Conservation (phyloP, 768 basidiomycete species). For the Mycena galericulata region DNA sequence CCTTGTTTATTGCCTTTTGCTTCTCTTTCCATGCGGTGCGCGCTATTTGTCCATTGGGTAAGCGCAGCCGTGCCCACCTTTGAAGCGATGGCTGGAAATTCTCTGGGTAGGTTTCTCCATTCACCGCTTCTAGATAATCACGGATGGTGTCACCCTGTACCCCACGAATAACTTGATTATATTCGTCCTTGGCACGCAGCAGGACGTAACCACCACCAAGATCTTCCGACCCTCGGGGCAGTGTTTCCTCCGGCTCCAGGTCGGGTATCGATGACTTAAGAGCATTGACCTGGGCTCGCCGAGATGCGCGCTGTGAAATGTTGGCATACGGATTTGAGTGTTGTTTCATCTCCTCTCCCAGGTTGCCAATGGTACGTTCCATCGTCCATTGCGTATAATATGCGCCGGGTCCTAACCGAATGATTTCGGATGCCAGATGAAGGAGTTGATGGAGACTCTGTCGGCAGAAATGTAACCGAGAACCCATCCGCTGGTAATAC, state of each 20-base stretch:
- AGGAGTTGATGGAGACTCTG: slow-evolving; percentile 43
- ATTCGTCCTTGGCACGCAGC: background rate
- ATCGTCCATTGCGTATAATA: slow-evolving; percentile 46
- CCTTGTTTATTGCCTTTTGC: too few relatives aligned
- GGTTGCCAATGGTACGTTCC: slow-evolving; percentile 32
- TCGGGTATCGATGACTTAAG: slow-evolving; percentile 33
- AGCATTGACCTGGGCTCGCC: slow-evolving; percentile 33
- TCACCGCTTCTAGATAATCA: background rate
- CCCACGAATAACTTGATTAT: background rate
- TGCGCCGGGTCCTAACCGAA: slow-evolving; percentile 37
- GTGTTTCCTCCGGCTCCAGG: slow-evolving; percentile 1
- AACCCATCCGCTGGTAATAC: slow-evolving; percentile 41
- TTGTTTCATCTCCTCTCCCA: slow-evolving; percentile 38
- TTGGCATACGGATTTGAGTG: slow-evolving; percentile 41
- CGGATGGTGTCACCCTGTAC: too few relatives aligned
- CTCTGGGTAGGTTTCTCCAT: background rate
- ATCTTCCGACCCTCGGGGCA: background rate
- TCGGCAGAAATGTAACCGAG: slow-evolving; percentile 45
- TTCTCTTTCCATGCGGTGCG: background rate
- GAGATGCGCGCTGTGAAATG: slow-evolving; percentile 40
- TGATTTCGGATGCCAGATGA: slow-evolving; percentile 42
- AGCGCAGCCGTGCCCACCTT: background rate
- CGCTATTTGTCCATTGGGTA: background rate
- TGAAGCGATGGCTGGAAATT: too few relatives aligned
- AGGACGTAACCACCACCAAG: background rate